phyloP scores from a whole-genome alignment of 2,329 filamentous ascomycete genomes.

The Xylaria sp. region DNA sequence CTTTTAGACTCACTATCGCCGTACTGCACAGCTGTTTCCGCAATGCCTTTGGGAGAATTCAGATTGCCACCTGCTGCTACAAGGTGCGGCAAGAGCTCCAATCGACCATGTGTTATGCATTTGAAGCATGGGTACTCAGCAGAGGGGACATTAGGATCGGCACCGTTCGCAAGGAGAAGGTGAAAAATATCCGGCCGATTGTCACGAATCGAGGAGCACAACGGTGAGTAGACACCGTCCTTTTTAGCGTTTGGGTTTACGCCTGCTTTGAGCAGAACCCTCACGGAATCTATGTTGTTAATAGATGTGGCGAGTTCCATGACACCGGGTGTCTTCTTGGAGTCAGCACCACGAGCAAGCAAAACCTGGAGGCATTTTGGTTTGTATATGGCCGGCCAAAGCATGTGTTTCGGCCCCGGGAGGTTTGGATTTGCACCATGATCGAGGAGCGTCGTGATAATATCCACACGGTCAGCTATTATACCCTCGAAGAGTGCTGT shows the following conservation, averaged over 20 bases:
- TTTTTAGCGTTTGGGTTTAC: constrained; percentile 70
- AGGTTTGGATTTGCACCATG: constrained; percentile 73
- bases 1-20: constrained; percentile 59
- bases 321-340: constrained; percentile 69
- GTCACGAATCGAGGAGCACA: constrained; percentile 75
- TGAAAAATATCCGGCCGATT: constrained; percentile 70
- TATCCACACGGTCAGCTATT: constrained; percentile 63
- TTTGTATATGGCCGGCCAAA: constrained; percentile 72
- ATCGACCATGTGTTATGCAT: constrained; percentile 72
- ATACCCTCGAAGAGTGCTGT: constrained; percentile 73
- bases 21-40: constrained; percentile 70
- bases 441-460: constrained; percentile 61
- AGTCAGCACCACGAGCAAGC: constrained; percentile 67
- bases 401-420: constrained; percentile 73
- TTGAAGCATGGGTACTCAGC: constrained; percentile 75
- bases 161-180: constrained; percentile 65
- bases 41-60: constrained; percentile 69
- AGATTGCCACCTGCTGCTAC: constrained; percentile 70
- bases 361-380: constrained; percentile 66
- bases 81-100: constrained; percentile 68
- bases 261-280: constrained; percentile 65
- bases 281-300: constrained; percentile 71
- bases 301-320: constrained; percentile 72
- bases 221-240: constrained; percentile 73
- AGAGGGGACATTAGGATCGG: constrained; percentile 71